Base-by-base conservation (phyloP, 2,329 filamentous ascomycete species). In the Aspergillus ibericus region DNA sequence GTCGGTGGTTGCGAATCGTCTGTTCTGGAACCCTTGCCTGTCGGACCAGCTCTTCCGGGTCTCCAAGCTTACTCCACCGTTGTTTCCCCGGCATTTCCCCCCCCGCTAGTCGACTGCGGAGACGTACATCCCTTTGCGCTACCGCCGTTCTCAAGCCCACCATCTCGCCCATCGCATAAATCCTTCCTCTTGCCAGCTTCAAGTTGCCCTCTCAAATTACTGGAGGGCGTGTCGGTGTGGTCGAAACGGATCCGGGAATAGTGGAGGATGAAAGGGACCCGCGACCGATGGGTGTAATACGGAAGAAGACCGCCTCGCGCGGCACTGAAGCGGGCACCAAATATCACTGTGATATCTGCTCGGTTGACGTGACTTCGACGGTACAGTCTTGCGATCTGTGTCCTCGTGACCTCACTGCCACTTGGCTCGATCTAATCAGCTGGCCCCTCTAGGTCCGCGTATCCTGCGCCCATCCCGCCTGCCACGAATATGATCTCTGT, bases 331-430 rank as follows among this genome's bases (percentile, higher is more conserved):
- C 90, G 49, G 91, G 91, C 63, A 90, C 92, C 32, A 97, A 98
- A 75, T 99, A 96, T 75, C 92, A 98, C 65, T 99, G 95, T 81
- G 96, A 99, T 76, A 89, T 96, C 59, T 99, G 95, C 76, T 96
- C 92, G 46, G 91, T 91, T 58, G 95, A 99, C 75, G 96, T 99
- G 67, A 99, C 95, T 48, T 95, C 93, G 5, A 99, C 95, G 48
- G 95, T 96, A 83, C 71, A 29, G 35, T 40, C 48, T 36, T 18
- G 20, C 29, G 38, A 49, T 32, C 47, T 54, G 56, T 51, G 44
- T 55, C 59, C 6, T 56, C 15, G 22, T 34, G 46, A 40, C 29
- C n/a, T 35, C 16, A 44, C 18, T 15, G 22, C 25, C 9, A 25
- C n/a, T 49, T 40, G 34, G 12, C 13, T 18, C 12, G 27, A 27